Base-by-base conservation (phyloP, 2,329 filamentous ascomycete genomes). In the Parascedosporium putredinis region DNA sequence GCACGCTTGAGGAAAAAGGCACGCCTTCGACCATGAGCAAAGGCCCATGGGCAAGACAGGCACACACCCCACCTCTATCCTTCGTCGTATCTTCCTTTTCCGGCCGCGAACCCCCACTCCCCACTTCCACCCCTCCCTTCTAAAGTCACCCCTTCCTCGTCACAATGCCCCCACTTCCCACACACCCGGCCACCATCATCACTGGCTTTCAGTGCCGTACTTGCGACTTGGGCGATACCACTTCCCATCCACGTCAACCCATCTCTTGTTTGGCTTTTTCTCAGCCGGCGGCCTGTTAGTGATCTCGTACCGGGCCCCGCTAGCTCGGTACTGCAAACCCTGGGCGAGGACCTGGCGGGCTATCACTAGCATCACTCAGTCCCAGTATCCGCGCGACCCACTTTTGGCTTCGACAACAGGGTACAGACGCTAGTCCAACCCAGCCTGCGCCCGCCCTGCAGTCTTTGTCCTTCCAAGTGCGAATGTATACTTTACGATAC, bases 391-490 rank as follows among this genome's bases (percentile, higher is more conserved):
- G 38, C 38, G 38, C 38, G 38, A 42, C 38, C 38, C 38, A 42
- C 38, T 42, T 42, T 16, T 42, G n/a, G 6, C 38, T 20, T 20
- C 18, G 20, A 42, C 20, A 42, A 29, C 42, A 45, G 42, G 42
- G 42, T 45, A 29, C 42, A 18, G 23, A 9, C 18, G 14, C 42
- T 29, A 25, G 42, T 16, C 34, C 34, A 40, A 20, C n/a, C n/a
- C n/a, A n/a, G n/a, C 34, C 34, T 40, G 34, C 34, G 34, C 42
- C 42, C 42, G 24, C 42, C 42, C 14, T 45, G 42, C 42, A 45
- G 42, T 14, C 20, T 23, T 14, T 29, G 25, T 29, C 16, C 20
- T 23, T 20, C 25, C 5, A 16, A 5, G 42, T 45, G 23, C 22
- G 20, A 16, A 42, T 42, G 38, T 42, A 42, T 42, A 42, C n/a